Percentiles rank a stretch among this genome's conserved stretches.
Evolutionary conservation across 2,329 filamentous ascomycete species (phyloP).

Genomic region (Chaetomiaceae sp.): DNA sequence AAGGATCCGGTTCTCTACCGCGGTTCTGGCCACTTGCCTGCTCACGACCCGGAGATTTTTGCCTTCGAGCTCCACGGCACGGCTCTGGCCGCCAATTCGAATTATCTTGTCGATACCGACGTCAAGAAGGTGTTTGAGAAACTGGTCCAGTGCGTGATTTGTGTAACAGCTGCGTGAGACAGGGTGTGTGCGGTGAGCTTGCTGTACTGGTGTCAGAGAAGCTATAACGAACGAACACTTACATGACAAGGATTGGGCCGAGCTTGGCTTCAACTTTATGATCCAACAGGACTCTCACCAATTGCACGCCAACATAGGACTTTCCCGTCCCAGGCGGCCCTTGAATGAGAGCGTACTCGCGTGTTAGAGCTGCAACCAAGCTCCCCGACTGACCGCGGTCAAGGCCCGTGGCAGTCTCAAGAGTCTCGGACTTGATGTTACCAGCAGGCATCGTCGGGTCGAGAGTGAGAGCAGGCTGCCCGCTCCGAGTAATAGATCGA

Average conservation of each 20-base stretch:
- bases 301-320: constrained; percentile 53
- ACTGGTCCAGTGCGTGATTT: constrained; percentile 49
- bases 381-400: constrained; percentile 50
- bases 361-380: constrained; percentile 48
- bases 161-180: constrained; percentile 43
- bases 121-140: constrained; percentile 56
- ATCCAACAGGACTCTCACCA: constrained; percentile 52
- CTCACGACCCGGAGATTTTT: constrained; percentile 47
- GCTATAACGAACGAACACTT: background rate
- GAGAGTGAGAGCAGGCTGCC: background rate
- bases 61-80: constrained; percentile 46
- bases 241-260: constrained; percentile 43
- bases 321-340: constrained; percentile 70
- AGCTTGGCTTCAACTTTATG: constrained; percentile 38
- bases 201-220: background rate
- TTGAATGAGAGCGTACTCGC: constrained; percentile 58
- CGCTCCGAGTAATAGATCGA: background rate
- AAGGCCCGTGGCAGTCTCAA: constrained; percentile 34
- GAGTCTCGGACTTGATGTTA: background rate
- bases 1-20: constrained; percentile 5
- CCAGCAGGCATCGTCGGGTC: background rate
- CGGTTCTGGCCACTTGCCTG: background rate
- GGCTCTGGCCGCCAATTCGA: constrained; percentile 57
- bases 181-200: background rate
- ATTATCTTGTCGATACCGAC: constrained; percentile 48